Conservation (phyloP, 495 filamentous ascomycete genomes). For the Tuber magnatum region DNA sequence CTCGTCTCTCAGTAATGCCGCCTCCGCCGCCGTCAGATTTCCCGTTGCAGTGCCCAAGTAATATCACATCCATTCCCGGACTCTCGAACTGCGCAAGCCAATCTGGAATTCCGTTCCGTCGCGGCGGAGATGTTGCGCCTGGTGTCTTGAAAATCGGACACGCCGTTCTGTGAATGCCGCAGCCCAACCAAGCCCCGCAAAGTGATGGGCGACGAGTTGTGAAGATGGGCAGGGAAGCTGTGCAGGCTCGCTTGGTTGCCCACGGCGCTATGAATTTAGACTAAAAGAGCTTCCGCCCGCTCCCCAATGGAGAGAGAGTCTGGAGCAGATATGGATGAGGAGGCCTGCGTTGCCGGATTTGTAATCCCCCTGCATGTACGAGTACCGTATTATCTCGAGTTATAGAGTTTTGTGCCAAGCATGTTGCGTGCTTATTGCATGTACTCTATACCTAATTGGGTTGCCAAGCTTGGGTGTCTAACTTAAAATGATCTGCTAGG, state of each 20-base stretch:
- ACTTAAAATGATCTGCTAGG: background rate
- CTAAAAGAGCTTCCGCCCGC: conserved; percentile 61
- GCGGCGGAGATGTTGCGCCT: conserved; percentile 39
- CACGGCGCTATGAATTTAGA: conserved; percentile 92
- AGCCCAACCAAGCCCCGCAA: conserved; percentile 58
- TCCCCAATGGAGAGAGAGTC: background rate
- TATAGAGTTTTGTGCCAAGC: background rate
- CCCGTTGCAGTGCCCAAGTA: conserved; percentile 62
- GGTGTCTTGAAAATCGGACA: conserved; percentile 89
- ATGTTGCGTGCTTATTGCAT: background rate
- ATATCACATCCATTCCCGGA: conserved; percentile 64
- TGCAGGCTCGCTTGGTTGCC: conserved; percentile 82
- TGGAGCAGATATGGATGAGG: background rate
- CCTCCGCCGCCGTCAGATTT: conserved; percentile 48
- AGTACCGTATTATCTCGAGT: background rate
- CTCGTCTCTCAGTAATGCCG: conserved; percentile 55
- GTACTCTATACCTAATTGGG: conserved; percentile 1
- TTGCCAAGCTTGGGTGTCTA: background rate
- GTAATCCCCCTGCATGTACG: too few species aligned
- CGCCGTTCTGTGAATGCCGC: conserved; percentile 78
- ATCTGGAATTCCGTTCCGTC: conserved; percentile 49
- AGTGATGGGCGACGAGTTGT: conserved; percentile 61
- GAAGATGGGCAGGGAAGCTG: conserved; percentile 79
- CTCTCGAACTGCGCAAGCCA: conserved; percentile 76
- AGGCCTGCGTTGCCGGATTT: background rate